These are phyloP conservation scores for Macrolepiota fuliginosa DNA, from an alignment of 768 basidiomycete genomes.

Conservation along the genomic window DNA sequence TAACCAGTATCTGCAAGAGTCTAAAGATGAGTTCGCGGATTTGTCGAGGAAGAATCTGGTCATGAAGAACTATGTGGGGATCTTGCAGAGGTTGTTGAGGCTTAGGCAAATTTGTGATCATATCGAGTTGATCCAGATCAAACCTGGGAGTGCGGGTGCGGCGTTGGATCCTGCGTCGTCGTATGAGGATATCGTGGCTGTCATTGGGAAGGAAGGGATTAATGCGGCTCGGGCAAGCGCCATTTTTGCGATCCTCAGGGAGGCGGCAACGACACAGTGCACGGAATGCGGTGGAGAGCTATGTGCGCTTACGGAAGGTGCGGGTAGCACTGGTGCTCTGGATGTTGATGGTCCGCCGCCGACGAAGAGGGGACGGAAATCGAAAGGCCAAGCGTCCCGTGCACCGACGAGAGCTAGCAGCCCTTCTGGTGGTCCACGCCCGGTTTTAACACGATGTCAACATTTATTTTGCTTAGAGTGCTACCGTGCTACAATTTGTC, in stretches of 20 bases:
- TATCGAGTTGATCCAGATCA: constrained; percentile 81
- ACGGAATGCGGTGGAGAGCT: constrained; percentile 85
- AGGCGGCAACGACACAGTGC: constrained; percentile 86
- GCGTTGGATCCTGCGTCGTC: constrained; percentile 48
- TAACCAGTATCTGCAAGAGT: constrained; percentile 83
- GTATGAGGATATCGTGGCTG: constrained; percentile 78
- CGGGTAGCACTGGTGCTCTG: constrained; percentile 36
- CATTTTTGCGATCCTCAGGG: constrained; percentile 83
- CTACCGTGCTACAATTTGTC: constrained; percentile 75
- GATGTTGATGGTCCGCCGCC: constrained; percentile 50
- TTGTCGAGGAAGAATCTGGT: constrained; percentile 87
- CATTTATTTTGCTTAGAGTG: constrained; percentile 90
- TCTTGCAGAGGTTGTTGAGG: constrained; percentile 93
- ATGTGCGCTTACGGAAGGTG: constrained; percentile 45
- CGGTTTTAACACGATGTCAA: constrained; percentile 87
- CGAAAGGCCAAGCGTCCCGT: constrained; percentile 55
- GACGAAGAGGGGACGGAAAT: constrained; percentile 43
- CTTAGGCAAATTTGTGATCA: constrained; percentile 98
- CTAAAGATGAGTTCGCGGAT: constrained; percentile 89
- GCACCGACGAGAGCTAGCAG: constrained; percentile 72
- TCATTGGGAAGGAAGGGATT: constrained; percentile 78
- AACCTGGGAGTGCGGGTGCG: constrained; percentile 38
- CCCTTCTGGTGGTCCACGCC: constrained; percentile 53
- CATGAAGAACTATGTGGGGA: constrained; percentile 98
- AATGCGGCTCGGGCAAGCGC: constrained; percentile 70